Base-by-base conservation (phyloP, 2,329 filamentous ascomycete species). In the Coniochaeta sp. region DNA sequence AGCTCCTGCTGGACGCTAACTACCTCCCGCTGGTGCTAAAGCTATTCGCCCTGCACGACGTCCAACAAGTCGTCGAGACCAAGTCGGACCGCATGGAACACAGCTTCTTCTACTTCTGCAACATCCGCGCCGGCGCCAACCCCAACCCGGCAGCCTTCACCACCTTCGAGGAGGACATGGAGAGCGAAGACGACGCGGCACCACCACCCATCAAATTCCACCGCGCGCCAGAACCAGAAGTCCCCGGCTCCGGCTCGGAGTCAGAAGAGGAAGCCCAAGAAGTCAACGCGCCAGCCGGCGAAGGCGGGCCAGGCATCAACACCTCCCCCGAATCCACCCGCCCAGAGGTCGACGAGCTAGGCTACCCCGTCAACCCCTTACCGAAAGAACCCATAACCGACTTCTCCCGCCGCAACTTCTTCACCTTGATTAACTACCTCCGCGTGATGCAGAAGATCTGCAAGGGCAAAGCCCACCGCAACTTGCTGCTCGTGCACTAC, bases 401-500 rank as follows among this genome's bases (percentile, higher is more conserved):
- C 62, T 97, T 91, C 72, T 95, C 89, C 12, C 90, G 89, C 69
- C 89, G 94, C 60, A 95, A 95, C 67, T 95, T 97, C 74, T 96
- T 95, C 75, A 88, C 90, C 1, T 82, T 88, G 42, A 96, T 96
- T 74, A 97, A 96, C 71, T 92, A 95, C 69, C 78, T 99, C 18
- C 90, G 95, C 57, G 85, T 96, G 54, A 89, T 99, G 81, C 94
- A 99, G 65, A 99, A 99, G 71, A 87, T 97, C 54, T 96, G 91
- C 71, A 95, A 95, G 61, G 82, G 89, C 70, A 97, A 97, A 71
- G 89, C 92, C 1, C 94, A 99, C 71, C 87, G 94, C 51, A 95
- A 95, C 67, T 77, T 99, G 13, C 79, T 97, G 48, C 83, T 99
- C 49, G 91, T 99, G 31, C 89, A 92, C 63, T 97, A 96, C 77